These are phyloP conservation scores for Pythium graminicola DNA, from an alignment of 352 stramenopile species.

Conservation along the genomic window DNA sequence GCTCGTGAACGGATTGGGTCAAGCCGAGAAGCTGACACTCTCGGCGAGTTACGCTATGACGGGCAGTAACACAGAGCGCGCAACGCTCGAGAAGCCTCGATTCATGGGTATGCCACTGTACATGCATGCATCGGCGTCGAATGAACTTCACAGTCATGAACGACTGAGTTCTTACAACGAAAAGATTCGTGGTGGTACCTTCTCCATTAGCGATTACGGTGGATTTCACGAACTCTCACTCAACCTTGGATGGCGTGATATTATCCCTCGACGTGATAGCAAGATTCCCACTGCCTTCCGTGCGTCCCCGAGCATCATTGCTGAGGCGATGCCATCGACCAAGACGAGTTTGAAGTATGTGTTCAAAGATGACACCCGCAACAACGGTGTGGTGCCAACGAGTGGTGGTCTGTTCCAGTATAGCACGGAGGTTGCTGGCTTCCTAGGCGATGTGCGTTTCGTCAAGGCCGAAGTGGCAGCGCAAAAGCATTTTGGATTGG, in stretches of 20 bases:
- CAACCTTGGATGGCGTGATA: constrained; percentile 81
- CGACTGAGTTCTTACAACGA: constrained; percentile 87
- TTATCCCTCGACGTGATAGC: constrained; percentile 74
- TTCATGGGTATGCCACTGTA: constrained; percentile 80
- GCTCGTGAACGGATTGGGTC: constrained; percentile 75
- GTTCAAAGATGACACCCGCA: constrained; percentile 87
- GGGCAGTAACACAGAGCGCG: constrained; percentile 78
- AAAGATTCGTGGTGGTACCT: constrained; percentile 73
- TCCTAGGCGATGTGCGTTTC: constrained; percentile 86
- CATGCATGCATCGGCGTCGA: constrained; percentile 63
- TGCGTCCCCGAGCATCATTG: constrained; percentile 85
- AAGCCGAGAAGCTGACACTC: constrained; percentile 79
- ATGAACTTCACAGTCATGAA: constrained; percentile 85
- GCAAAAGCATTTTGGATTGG: constrained; percentile 74
- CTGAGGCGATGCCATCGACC: constrained; percentile 84
- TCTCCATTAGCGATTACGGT: constrained; percentile 83
- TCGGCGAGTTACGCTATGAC: constrained; percentile 77
- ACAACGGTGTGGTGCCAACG: constrained; percentile 84
- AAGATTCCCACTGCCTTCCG: constrained; percentile 86
- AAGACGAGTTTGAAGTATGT: constrained; percentile 91
- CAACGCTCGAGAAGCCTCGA: constrained; percentile 80
- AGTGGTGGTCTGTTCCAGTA: constrained; percentile 86
- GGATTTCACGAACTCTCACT: constrained; percentile 81
- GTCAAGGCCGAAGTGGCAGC: constrained; percentile 81
- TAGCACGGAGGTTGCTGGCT: constrained; percentile 79